These are phyloP conservation scores for Metschnikowia sp. DNA, from an alignment of 805 yeast species.

Conservation along the genomic window DNA sequence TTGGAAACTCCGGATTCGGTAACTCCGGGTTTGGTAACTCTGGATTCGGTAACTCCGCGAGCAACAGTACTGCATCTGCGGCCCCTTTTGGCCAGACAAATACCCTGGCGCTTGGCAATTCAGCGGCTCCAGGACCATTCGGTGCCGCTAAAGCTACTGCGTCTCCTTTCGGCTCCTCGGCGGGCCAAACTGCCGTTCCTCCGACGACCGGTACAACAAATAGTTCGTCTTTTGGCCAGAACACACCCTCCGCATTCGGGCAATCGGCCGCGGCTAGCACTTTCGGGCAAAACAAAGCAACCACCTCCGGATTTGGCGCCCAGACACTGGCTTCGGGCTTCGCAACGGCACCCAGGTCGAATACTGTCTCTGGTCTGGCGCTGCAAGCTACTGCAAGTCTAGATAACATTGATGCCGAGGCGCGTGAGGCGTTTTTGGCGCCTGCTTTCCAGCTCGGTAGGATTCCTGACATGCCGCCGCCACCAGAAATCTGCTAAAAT, in stretches of 20 bases:
- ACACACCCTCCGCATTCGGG: not conserved
- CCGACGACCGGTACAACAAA: not conserved
- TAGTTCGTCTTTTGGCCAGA: not conserved
- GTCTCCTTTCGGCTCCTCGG: not conserved
- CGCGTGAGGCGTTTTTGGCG: constrained; percentile 47
- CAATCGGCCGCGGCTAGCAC: constrained; percentile 3
- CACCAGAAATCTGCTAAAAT: constrained; percentile 29
- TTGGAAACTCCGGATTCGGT: constrained; percentile 6
- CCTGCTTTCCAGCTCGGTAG: constrained; percentile 51
- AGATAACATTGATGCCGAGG: constrained; percentile 41
- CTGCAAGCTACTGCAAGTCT: not conserved
- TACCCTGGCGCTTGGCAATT: constrained; percentile 5
- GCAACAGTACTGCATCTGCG: not conserved
- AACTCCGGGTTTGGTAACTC: constrained; percentile 4
- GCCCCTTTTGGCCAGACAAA: constrained; percentile 4
- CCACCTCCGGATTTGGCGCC: not conserved
- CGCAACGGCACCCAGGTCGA: not conserved
- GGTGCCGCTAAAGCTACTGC: not conserved
- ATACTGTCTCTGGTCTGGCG: not conserved
- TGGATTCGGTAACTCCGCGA: constrained; percentile 10
- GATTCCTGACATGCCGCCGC: constrained; percentile 75
- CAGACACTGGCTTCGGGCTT: not conserved
- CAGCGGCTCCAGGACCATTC: no score
- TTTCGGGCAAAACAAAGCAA: not conserved
- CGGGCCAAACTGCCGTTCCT: not conserved